Conservation (phyloP, 305 asterid genomes). For the Solanum hybrid region DNA sequence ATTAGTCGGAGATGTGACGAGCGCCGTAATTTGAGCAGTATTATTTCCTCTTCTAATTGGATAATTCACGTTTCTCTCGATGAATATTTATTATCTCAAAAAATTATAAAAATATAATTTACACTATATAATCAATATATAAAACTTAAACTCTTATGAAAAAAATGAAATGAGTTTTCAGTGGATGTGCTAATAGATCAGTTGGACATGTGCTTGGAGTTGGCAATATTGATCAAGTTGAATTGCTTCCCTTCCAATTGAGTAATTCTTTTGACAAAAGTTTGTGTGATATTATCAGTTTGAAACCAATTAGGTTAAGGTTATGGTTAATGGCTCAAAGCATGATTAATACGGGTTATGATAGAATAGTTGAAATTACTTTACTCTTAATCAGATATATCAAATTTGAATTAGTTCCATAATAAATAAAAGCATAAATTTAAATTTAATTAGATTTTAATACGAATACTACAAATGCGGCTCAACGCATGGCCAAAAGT, state of each 20-base stretch:
- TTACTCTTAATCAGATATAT: not conserved
- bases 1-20: not conserved
- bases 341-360: not conserved
- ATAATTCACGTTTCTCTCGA: not conserved
- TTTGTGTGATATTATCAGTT: not conserved
- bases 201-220: not conserved
- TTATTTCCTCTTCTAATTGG: not conserved
- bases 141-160: not conserved
- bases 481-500: not conserved
- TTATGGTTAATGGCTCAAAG: not conserved
- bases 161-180: not conserved
- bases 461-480: not conserved
- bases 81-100: not conserved
- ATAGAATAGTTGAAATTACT: not conserved
- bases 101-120: not conserved
- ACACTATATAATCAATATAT: no score
- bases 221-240: not conserved
- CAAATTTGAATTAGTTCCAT: no score
- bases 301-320: not conserved
- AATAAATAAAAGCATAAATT: fast-evolving
- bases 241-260: not conserved
- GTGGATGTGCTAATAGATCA: not conserved
- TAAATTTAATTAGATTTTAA: not conserved
- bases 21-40: not conserved
- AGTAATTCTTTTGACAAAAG: not conserved